Evolutionary conservation across 257 asterid genomes (phyloP).

Genomic region (Eucommia ulmoides): DNA sequence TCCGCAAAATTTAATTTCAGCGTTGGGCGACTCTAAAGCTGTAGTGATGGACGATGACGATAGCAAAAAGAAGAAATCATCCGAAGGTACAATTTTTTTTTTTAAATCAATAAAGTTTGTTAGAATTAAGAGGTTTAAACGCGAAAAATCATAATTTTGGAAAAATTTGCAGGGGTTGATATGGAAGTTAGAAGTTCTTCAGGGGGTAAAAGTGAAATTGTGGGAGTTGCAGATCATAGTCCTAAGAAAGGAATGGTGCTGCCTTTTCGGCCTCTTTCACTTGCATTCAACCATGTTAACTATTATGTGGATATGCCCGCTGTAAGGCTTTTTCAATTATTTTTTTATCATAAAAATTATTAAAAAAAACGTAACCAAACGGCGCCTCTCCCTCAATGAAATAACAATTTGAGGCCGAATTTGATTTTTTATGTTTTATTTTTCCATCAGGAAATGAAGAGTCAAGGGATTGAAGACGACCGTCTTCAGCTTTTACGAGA

Average conservation of each 20-base stretch:
- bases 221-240: constrained; percentile 3
- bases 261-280: constrained; percentile 41
- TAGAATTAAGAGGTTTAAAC: too few species aligned
- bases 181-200: not conserved
- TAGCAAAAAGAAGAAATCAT: constrained; percentile 8
- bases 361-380: too few species aligned
- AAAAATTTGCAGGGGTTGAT: constrained; percentile 3
- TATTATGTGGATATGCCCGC: too few species aligned
- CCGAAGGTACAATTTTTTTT: not conserved
- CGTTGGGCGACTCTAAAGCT: constrained; percentile 22
- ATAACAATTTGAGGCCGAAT: too few species aligned
- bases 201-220: not conserved
- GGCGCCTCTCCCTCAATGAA: too few species aligned
- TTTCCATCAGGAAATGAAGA: not conserved
- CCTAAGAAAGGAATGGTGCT: constrained; percentile 32
- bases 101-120: too few species aligned
- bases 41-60: constrained; percentile 16
- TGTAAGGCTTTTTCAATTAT: constrained; percentile 24
- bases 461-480: not conserved
- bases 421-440: too few species aligned
- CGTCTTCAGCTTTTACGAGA: not conserved
- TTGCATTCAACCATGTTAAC: constrained; percentile 30
- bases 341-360: too few species aligned
- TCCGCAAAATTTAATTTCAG: constrained; percentile 14
- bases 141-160: too few species aligned